Conservation (phyloP, 768 basidiomycete species). For the Dioszegia aurantiaca region DNA sequence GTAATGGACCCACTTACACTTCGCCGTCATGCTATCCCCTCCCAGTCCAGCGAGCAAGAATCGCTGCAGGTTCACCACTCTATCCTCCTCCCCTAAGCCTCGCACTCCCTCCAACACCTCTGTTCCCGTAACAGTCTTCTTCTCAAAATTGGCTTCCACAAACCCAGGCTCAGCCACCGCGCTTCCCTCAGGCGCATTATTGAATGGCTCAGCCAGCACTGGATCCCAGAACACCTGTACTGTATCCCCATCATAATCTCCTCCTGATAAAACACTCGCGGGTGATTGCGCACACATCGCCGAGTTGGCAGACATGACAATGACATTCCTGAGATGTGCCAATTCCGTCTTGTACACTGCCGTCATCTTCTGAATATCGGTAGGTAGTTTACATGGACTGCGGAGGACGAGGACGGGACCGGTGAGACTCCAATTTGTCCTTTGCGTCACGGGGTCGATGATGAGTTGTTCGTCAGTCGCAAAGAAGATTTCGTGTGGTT, state of each 20-base stretch:
- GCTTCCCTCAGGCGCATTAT: conserved; percentile 26
- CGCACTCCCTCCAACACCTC: conserved; percentile 26
- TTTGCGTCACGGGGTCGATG: conserved; percentile 25
- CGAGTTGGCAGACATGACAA: conserved; percentile 38
- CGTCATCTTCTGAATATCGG: conserved; percentile 37
- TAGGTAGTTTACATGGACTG: conserved; percentile 43
- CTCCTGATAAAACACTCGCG: conserved; percentile 36
- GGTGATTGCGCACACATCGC: conserved; percentile 31
- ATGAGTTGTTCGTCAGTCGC: conserved; percentile 23
- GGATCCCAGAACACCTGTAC: conserved; percentile 34
- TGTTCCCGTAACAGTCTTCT: conserved; percentile 26
- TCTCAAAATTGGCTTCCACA: conserved; percentile 34
- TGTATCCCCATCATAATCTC: conserved; percentile 49
- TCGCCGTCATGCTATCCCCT: conserved; percentile 25
- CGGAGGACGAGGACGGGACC: conserved; percentile 35
- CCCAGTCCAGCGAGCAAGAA: conserved; percentile 31
- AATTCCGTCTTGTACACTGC: conserved; percentile 39
- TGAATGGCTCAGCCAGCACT: conserved; percentile 28
- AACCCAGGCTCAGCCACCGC: conserved; percentile 27
- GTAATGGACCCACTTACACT: conserved; percentile 32
- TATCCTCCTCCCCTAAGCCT: conserved; percentile 15
- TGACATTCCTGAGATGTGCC: conserved; percentile 34
- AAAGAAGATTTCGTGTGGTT: conserved; percentile 35
- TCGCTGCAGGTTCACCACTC: conserved; percentile 23
- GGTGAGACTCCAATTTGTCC: conserved; percentile 23